Evolutionary conservation across 2,329 filamentous ascomycete genomes (phyloP).

Genomic region (Gnomoniopsis sp.): DNA sequence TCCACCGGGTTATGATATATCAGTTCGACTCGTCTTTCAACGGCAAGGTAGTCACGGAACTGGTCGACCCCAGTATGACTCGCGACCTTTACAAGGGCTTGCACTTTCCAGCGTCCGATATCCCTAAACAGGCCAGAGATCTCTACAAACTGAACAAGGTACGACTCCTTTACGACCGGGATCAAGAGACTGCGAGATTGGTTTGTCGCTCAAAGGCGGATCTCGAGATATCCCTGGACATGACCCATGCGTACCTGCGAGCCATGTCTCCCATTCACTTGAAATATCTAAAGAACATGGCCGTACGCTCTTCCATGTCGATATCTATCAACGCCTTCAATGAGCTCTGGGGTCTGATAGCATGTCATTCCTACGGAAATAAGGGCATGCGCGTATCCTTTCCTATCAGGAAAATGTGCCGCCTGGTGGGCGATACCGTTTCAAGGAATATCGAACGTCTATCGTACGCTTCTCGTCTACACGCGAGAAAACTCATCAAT

Average conservation of each 20-base stretch:
- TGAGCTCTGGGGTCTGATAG: slow-evolving; percentile 84
- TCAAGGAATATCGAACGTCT: slow-evolving; percentile 84
- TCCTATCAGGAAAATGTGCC: slow-evolving; percentile 88
- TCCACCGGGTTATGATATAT: slow-evolving; percentile 90
- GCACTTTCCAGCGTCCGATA: slow-evolving; percentile 85
- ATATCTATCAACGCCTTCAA: slow-evolving; percentile 85
- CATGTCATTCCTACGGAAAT: slow-evolving; percentile 76
- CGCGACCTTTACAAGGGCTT: slow-evolving; percentile 83
- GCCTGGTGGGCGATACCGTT: slow-evolving; percentile 79
- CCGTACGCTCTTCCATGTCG: slow-evolving; percentile 90
- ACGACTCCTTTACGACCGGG: slow-evolving; percentile 79
- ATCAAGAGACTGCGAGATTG: slow-evolving; percentile 73
- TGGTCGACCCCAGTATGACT: slow-evolving; percentile 76
- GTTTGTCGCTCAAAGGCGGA: slow-evolving; percentile 76
- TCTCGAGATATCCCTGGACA: slow-evolving; percentile 71
- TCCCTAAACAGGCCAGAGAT: slow-evolving; percentile 81
- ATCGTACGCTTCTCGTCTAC: slow-evolving; percentile 79
- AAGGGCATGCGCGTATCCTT: slow-evolving; percentile 89
- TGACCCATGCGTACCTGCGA: slow-evolving; percentile 79
- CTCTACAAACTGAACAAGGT: slow-evolving; percentile 89
- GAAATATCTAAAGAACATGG: slow-evolving; percentile 86
- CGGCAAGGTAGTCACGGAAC: slow-evolving; percentile 80
- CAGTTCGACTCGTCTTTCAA: slow-evolving; percentile 84
- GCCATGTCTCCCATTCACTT: slow-evolving; percentile 90
- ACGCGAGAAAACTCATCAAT: slow-evolving; percentile 85